Evolutionary conservation across 2,329 filamentous ascomycete genomes (phyloP).

Genomic region (Zymoseptoria pseudotritici): DNA sequence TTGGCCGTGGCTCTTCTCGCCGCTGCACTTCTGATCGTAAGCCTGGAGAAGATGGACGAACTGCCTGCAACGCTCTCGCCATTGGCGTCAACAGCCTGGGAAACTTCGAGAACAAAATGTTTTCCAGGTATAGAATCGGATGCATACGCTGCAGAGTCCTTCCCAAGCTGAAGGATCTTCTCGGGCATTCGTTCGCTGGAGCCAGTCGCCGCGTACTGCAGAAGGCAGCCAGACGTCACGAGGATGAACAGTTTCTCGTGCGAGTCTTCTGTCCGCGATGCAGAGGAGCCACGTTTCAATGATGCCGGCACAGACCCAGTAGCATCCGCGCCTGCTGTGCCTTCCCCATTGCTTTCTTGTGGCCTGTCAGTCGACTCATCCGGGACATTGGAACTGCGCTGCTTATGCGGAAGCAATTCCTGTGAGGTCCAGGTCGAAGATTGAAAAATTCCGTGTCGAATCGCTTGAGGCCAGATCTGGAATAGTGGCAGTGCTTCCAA

Average conservation of each 20-base stretch:
- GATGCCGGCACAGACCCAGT: conserved; percentile 11
- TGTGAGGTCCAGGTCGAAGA: conserved; percentile 63
- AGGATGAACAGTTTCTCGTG: conserved; percentile 64
- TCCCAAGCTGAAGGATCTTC: conserved; percentile 63
- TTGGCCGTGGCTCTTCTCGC: conserved; percentile 44
- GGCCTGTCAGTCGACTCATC: not conserved
- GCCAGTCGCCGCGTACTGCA: conserved; percentile 68
- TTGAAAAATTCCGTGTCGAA: conserved; percentile 65
- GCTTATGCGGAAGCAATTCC: conserved; percentile 25
- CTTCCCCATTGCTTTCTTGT: not conserved
- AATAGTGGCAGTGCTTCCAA: conserved; percentile 63
- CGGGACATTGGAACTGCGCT: conserved; percentile 9
- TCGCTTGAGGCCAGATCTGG: conserved; percentile 77
- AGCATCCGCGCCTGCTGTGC: conserved; percentile 8
- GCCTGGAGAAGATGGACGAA: conserved; percentile 57
- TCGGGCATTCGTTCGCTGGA: conserved; percentile 65
- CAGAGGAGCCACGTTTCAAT: conserved; percentile 8
- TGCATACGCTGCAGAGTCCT: conserved; percentile 70
- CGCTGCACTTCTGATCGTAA: conserved; percentile 47
- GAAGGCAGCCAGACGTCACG: conserved; percentile 61
- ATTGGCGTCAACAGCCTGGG: conserved; percentile 56
- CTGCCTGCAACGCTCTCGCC: conserved; percentile 43
- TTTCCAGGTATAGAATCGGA: conserved; percentile 72
- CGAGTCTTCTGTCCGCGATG: conserved; percentile 43
- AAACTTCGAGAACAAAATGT: conserved; percentile 73